A percentile compares a stretch with the other conserved stretches of the same genome.
Conservation (phyloP, 164 flowering plant genomes). For the Nymphaea thermarum region DNA sequence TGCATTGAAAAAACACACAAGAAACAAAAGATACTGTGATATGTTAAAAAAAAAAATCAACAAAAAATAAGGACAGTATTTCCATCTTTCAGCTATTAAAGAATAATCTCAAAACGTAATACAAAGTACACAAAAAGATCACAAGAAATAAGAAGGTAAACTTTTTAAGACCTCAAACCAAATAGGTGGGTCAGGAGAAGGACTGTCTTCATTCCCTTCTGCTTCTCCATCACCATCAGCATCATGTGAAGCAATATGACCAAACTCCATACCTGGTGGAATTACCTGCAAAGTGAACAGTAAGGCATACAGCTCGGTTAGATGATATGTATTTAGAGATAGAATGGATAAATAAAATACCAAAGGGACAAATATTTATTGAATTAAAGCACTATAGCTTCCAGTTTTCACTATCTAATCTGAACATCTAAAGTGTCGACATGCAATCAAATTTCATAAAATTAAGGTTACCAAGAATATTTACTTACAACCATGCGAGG, state of each 20-base stretch:
- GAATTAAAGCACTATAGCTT: neutral
- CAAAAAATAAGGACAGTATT: too few relatives aligned
- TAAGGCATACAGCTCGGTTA: neutral
- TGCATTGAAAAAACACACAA: neutral
- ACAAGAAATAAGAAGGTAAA: neutral
- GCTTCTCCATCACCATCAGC: constrained; percentile 79
- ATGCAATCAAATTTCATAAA: neutral
- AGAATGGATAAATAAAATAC: neutral
- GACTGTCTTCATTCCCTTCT: constrained; percentile 71
- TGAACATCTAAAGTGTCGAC: neutral
- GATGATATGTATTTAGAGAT: neutral
- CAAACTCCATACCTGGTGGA: constrained; percentile 99
- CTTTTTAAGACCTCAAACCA: constrained; percentile 72
- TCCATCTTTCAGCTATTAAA: neutral
- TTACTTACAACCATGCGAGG: constrained; percentile 97
- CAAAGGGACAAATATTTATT: neutral
- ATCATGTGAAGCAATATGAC: constrained; percentile 75
- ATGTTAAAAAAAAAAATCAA: neutral
- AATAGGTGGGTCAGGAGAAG: constrained; percentile 81
- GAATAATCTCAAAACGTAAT: neutral
- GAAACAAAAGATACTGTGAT: neutral
- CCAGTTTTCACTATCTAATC: too few relatives aligned
- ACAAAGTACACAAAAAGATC: neutral
- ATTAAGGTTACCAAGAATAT: neutral
- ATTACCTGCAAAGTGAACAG: constrained; percentile 40